Base-by-base conservation (phyloP, 371 early-diverging fungal genomes). In the Blyttiomyces sp. region DNA sequence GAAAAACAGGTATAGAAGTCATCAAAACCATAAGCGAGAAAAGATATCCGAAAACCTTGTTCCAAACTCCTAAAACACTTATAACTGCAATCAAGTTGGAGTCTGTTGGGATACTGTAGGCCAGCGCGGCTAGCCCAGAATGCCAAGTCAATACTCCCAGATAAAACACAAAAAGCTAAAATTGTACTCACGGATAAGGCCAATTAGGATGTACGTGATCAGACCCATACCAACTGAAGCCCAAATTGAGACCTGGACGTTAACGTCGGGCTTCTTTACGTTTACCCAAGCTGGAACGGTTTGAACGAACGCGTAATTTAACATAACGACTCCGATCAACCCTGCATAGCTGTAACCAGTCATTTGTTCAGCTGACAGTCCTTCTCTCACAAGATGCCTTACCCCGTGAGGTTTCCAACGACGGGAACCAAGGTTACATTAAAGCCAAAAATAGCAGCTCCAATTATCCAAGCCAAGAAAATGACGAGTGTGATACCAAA, bases 261-360 rank as follows among this genome's bases (percentile, higher is more conserved):
- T 67, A 2, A 73, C 71, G 30, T 64, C 51, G 9, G 59, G 61
- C 30, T 46, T 23, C 49, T 72, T 56, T 24, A 56, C 48, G 26
- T 69, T 69, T 23, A 74, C 64, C 68, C 68, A 69, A 2, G 58
- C 49, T 1, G 68, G 69, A 6, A 69, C 66, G 23, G 66, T 59
- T 32, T 58, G 61, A 1, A 64, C 56, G 45, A 59, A 74, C 9
- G 66, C 72, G 32, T 49, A 63, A 39, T 69, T 66, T 4, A 69
- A 54, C 66, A 69, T 69, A 2, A 72, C 63, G 5, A 60, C 60
- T 30, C 72, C 72, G 7, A 63, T 51, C 6, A 72, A 48, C 3
- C 62, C 65, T 3, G 59, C 69, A 52, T 56, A 65, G 4, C 63
- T 63, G 34, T 31, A 33, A 31, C 26, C n/a, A 36, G 28, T 34